phyloP scores from a whole-genome alignment of 768 basidiomycete species.

The Suillus clintonianus region DNA sequence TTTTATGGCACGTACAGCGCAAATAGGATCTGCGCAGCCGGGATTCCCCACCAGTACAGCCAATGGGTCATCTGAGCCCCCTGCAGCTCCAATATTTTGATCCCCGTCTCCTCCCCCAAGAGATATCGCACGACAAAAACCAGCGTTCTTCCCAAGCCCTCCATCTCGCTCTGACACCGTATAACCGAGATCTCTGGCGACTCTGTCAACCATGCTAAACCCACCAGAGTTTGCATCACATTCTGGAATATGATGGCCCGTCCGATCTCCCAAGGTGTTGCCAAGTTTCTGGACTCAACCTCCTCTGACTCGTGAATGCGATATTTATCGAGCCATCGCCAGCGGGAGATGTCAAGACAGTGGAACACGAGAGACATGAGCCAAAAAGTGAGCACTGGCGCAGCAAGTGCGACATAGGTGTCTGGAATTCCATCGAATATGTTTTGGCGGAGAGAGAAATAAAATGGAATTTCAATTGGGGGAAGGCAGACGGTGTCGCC shows the following conservation, averaged over 20 bases:
- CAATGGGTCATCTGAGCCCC: slow-evolving; percentile 54
- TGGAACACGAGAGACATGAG: slow-evolving; percentile 77
- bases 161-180: slow-evolving; percentile 45
- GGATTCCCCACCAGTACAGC: slow-evolving; percentile 94
- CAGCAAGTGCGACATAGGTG: slow-evolving; percentile 66
- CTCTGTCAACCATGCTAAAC: slow-evolving; percentile 64
- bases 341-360: slow-evolving; percentile 69
- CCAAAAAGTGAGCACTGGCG: slow-evolving; percentile 88
- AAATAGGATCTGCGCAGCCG: slow-evolving; percentile 65
- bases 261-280: slow-evolving; percentile 69
- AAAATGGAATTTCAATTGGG: slow-evolving; percentile 48
- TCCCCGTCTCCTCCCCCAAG: slow-evolving; percentile 44
- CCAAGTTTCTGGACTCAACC: slow-evolving; percentile 72
- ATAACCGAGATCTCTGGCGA: slow-evolving; percentile 27
- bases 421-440: slow-evolving; percentile 68
- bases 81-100: slow-evolving; percentile 33
- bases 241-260: slow-evolving; percentile 87
- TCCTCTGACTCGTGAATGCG: slow-evolving; percentile 89
- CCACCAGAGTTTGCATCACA: slow-evolving; percentile 75
- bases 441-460: slow-evolving; percentile 47
- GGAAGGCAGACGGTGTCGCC: slow-evolving; percentile 40
- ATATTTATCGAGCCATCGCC: slow-evolving; percentile 79
- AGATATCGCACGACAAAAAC: slow-evolving; percentile 37
- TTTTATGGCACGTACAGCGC: slow-evolving; percentile 69
- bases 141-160: slow-evolving; percentile 42